Conservation (phyloP, 805 yeast genomes). For the Schwanniomyces vanrijiae region DNA sequence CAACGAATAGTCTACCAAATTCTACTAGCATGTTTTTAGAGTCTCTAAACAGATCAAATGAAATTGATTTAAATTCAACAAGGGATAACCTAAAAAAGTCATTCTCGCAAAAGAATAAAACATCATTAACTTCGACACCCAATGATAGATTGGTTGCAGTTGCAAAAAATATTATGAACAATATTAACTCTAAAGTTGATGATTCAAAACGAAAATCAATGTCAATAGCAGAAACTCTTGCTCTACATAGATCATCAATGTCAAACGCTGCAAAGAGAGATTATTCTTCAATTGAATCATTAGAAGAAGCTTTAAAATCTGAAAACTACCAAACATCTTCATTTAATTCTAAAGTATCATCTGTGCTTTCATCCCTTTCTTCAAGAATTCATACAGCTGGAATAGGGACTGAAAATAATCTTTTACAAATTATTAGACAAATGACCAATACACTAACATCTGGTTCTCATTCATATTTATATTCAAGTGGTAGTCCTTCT, state of each 20-base stretch:
- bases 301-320: constrained; percentile 22
- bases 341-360: constrained; percentile 30
- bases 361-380: constrained; percentile 31
- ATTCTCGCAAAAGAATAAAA: not conserved
- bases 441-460: constrained; percentile 35
- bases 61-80: constrained; percentile 9
- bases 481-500: constrained; percentile 10
- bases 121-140: not conserved
- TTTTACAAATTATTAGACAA: constrained; percentile 37
- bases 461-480: constrained; percentile 9
- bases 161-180: constrained; percentile 10
- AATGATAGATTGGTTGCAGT: constrained; percentile 7
- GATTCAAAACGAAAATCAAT: constrained; percentile 25
- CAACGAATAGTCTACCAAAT: constrained; percentile 8
- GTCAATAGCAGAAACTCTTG: constrained; percentile 62
- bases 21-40: constrained; percentile 14
- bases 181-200: constrained; percentile 4
- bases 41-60: constrained; percentile 14
- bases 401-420: constrained; percentile 21
- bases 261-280: constrained; percentile 25
- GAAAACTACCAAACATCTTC: constrained; percentile 10
- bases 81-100: not conserved
- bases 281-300: constrained; percentile 25
- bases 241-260: constrained; percentile 51
- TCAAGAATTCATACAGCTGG: constrained; percentile 25